Conservation (phyloP, 805 yeast genomes). For the Saccharomycopsis schoenii region DNA sequence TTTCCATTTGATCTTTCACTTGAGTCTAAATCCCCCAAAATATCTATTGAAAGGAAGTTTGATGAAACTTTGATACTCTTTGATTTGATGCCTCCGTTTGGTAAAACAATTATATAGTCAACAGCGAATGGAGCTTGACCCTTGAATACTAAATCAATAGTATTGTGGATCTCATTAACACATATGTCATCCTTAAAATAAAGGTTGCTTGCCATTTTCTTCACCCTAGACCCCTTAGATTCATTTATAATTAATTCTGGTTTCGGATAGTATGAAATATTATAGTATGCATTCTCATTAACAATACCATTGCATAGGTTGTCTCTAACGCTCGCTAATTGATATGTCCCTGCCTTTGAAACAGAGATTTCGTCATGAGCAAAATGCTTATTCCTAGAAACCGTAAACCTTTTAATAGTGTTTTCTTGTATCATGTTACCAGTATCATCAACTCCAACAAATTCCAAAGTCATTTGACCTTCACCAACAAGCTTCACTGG, state of each 20-base stretch:
- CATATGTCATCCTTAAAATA: conserved; percentile 35
- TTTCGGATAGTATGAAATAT: conserved; percentile 34
- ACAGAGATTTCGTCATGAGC: conserved; percentile 27
- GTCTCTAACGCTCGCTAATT: conserved; percentile 37
- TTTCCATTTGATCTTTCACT: conserved; percentile 39
- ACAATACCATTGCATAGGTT: conserved; percentile 42
- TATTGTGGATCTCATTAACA: conserved; percentile 35
- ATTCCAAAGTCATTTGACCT: conserved; percentile 18
- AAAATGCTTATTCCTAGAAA: not conserved
- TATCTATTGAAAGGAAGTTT: conserved; percentile 37
- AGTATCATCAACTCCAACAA: conserved; percentile 9
- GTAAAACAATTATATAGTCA: conserved; percentile 51
- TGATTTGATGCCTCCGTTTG: conserved; percentile 37
- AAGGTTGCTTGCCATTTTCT: conserved; percentile 15
- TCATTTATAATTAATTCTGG: conserved; percentile 35
- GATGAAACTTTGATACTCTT: conserved; percentile 41
- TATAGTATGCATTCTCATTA: conserved; percentile 27
- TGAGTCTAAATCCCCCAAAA: conserved; percentile 21
- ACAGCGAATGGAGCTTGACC: conserved; percentile 64
- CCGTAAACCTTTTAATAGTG: conserved; percentile 1
- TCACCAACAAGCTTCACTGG: conserved; percentile 55
- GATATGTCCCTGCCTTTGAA: conserved; percentile 38
- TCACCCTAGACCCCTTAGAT: conserved; percentile 21
- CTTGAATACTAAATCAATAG: conserved; percentile 39
- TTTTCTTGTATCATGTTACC: conserved; percentile 6